These are phyloP conservation scores for Pezizomycotina sp. DNA, from an alignment of 2,329 filamentous ascomycete species.

Conservation along the genomic window DNA sequence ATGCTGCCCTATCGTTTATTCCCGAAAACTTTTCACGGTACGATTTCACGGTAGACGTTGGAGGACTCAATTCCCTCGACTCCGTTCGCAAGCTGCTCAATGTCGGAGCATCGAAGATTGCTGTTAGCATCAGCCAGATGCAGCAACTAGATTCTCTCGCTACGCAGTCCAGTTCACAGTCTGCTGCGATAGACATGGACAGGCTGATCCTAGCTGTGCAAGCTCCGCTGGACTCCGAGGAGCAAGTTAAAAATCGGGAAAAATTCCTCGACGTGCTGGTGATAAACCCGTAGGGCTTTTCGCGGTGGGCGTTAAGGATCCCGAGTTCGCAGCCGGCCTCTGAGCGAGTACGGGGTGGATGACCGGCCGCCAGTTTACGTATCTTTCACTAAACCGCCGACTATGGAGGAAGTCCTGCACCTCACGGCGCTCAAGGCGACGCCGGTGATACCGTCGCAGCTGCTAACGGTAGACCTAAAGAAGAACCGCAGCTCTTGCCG, in stretches of 20 bases:
- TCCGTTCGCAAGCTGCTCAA: conserved; percentile 70
- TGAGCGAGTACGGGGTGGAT: conserved; percentile 36
- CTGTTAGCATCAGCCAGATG: conserved; percentile 59
- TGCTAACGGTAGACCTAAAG: conserved; percentile 49
- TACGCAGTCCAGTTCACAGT: conserved; percentile 33
- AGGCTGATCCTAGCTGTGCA: conserved; percentile 41
- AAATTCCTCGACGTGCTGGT: too few species aligned
- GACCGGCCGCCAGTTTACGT: conserved; percentile 36
- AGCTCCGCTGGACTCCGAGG: conserved; percentile 24
- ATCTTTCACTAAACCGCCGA: conserved; percentile 31
- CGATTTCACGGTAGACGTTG: conserved; percentile 59
- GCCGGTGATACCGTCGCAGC: conserved; percentile 55
- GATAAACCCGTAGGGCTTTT: conserved; percentile 24
- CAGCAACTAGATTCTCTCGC: conserved; percentile 44
- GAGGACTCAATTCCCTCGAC: conserved; percentile 48
- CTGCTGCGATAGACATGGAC: conserved; percentile 35
- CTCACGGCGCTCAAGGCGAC: conserved; percentile 37
- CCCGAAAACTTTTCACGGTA: conserved; percentile 40
- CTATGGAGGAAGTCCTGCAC: conserved; percentile 30
- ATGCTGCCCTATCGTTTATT: conserved; percentile 37
- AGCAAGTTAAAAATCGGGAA: conserved; percentile 23
- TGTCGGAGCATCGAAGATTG: conserved; percentile 66
- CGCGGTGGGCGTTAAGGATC: conserved; percentile 26
- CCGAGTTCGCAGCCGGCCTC: conserved; percentile 32
- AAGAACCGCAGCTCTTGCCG: conserved; percentile 41